phyloP scores from a whole-genome alignment of 139 green algal species.

The Volvox africanus region DNA sequence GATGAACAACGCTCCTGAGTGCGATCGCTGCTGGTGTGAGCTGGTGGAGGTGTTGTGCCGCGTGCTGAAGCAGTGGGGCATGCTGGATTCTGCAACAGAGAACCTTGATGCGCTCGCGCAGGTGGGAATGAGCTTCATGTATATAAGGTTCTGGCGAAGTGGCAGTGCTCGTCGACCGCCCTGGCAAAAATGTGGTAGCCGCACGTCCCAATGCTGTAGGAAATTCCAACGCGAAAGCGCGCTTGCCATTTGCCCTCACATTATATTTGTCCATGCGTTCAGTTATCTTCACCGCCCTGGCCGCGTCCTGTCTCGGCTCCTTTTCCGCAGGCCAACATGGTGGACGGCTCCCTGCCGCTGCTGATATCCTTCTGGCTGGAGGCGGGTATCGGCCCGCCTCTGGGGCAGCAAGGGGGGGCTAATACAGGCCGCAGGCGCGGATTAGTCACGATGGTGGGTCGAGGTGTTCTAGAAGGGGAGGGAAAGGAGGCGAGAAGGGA shows the following conservation, averaged over 20 bases:
- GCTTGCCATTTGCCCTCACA: not conserved
- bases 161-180: not conserved
- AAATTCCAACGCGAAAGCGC: not conserved
- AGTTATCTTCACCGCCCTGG: not conserved
- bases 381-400: not conserved
- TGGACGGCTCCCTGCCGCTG: conserved; percentile 7
- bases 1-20: not conserved
- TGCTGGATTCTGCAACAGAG: conserved; percentile 9
- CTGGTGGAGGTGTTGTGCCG: conserved; percentile 24
- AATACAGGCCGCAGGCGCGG: not conserved
- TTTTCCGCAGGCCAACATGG: not conserved
- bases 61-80: conserved; percentile 10
- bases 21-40: conserved; percentile 30
- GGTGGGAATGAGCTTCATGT: not conserved
- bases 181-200: too few relatives aligned
- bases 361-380: conserved; percentile 36
- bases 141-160: not conserved
- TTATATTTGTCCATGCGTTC: not conserved
- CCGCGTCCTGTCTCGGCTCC: not conserved
- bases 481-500: not conserved
- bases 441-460: conserved; percentile 29
- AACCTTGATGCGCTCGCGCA: conserved; percentile 27
- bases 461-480: not conserved
- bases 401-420: not conserved
- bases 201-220: not conserved